A percentile compares a stretch with the other conserved stretches of the same genome.
phyloP scores from a whole-genome alignment of 2,329 filamentous ascomycete species.

The Claviceps cyperi region DNA sequence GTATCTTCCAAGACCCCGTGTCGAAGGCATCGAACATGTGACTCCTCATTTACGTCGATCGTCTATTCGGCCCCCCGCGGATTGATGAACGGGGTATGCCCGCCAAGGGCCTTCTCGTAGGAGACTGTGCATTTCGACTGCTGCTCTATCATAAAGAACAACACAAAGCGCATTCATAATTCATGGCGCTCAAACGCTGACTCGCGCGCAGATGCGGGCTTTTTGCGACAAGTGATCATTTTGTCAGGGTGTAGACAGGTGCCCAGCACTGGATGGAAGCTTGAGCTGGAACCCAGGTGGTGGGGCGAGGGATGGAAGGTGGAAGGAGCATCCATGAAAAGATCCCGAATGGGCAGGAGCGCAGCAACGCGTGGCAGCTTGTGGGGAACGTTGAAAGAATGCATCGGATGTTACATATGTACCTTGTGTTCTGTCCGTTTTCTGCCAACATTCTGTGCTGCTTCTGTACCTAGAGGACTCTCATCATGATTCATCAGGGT shows the following conservation, averaged over 20 bases:
- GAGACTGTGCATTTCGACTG: not conserved
- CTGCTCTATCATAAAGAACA: not conserved
- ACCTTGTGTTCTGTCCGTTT: not conserved
- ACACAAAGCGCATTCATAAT: not conserved
- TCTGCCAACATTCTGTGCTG: not conserved
- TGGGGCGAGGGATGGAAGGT: not conserved
- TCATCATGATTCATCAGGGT: too few relatives aligned
- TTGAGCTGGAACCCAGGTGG: not conserved
- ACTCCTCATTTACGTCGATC: not conserved
- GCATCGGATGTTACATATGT: not conserved
- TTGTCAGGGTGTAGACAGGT: not conserved
- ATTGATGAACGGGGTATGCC: not conserved
- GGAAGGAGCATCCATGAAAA: not conserved
- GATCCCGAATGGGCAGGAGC: conserved; percentile 1
- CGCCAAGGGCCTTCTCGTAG: not conserved
- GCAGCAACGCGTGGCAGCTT: not conserved
- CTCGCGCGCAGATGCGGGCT: not conserved
- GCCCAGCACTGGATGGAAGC: not conserved
- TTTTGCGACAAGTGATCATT: not conserved
- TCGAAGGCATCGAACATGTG: not conserved
- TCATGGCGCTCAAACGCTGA: not conserved
- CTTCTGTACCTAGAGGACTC: too few relatives aligned
- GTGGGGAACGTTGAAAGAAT: not conserved
- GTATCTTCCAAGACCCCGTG: not conserved
- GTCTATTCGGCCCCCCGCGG: not conserved